Evolutionary conservation across 225 moss, liverwort and hornwort species (phyloP), one percentile per base, ranked within the genome.

Genomic region (Sphagnum tenellum): DNA sequence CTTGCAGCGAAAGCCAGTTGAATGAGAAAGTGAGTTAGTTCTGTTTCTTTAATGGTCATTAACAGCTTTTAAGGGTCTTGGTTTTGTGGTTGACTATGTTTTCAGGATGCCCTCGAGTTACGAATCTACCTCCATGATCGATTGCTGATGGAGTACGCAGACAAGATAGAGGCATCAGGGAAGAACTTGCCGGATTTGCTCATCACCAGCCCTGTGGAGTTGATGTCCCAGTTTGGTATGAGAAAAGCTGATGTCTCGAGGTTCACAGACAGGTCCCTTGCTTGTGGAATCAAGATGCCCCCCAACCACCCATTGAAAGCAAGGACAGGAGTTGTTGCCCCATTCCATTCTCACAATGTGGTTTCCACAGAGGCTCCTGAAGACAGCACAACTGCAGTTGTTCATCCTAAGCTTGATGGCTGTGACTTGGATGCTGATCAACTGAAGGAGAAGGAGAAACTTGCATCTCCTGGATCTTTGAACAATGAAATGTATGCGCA

Each of bases 41-140:
- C 29, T 29, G 29, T 29, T 29, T 29, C 29, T 29, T 29, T 29
- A 29, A 29, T 29, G 29, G 61, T 45, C 44, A 6, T 29, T 45
- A 5, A 46, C 61, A 44, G 3, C 61, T 61, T 45, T 46, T 45
- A 48, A 64, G 29, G 29, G 29, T 0, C 29, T 29, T 29, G 29
- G 29, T 29, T 29, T 29, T 29, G 29, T 29, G 29, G 29, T 29
- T 29, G 29, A 29, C 29, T 29, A n/a, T 59, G 4, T 44, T 29
- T 65, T 57, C 86, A 95, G 95, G 92, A 88, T 74, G 89, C 95
- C 3, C 59, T 95, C 67, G 95, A 95, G 46, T 58, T 95, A 14
- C 79, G 95, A 67, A 82, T 86, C 3, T 92, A 95, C 56, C 73
- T 95, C 54, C 95, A 95, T 64, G 86, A 92, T 48, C 82, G 95